Percentiles rank a stretch among this genome's conserved stretches.
These are phyloP conservation scores for Jatropha curcas DNA, from an alignment of 345 rosid genomes.

Conservation along the genomic window DNA sequence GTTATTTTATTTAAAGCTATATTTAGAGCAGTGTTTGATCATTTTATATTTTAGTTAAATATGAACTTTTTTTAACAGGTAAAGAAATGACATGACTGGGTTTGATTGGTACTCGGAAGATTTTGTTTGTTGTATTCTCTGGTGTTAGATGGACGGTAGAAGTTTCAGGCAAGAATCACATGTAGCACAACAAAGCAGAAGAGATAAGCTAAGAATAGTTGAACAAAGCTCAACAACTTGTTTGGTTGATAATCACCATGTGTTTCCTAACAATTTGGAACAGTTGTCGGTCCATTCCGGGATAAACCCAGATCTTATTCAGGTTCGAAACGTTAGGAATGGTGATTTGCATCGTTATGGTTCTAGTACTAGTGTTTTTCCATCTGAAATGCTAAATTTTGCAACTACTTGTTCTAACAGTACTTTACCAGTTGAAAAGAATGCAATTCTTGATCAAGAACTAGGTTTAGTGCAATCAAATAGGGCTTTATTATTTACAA, in stretches of 20 bases:
- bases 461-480: neutral
- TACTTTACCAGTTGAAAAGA: slow-evolving; percentile 17
- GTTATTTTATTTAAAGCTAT: too few relatives aligned
- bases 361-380: neutral
- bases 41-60: neutral
- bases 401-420: slow-evolving; percentile 16
- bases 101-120: neutral
- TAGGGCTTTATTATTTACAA: slow-evolving; percentile 18
- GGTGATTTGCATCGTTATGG: slow-evolving; percentile 23
- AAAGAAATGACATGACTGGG: neutral
- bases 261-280: slow-evolving; percentile 27
- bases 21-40: neutral
- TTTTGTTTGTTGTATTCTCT: neutral
- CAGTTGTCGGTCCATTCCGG: slow-evolving; percentile 20
- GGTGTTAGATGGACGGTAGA: slow-evolving; percentile 34
- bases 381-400: slow-evolving; percentile 32
- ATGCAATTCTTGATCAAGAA: slow-evolving; percentile 28
- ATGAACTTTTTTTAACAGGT: neutral
- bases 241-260: slow-evolving; percentile 16
- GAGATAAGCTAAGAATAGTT: slow-evolving; percentile 45
- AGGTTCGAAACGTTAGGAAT: slow-evolving; percentile 30
- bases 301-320: slow-evolving; percentile 35
- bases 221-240: slow-evolving; percentile 19
- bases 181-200: slow-evolving; percentile 57
- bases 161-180: slow-evolving; percentile 42